Base-by-base conservation (phyloP, 768 basidiomycete species). In the Tephrocybe sp. region DNA sequence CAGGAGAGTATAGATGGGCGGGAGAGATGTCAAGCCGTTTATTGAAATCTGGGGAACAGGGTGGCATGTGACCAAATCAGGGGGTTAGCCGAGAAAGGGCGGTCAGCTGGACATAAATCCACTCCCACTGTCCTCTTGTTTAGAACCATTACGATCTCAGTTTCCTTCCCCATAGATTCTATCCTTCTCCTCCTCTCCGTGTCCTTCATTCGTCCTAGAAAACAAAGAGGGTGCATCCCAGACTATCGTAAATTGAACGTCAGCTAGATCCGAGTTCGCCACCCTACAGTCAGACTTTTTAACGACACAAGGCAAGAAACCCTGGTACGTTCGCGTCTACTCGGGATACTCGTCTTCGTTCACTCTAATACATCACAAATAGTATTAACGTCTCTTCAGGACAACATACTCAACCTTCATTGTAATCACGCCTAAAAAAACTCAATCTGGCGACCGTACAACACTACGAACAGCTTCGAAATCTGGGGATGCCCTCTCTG, bases 401-500 rank as follows among this genome's bases (percentile, higher is more conserved):
- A 60, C 53, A 40, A 49, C 38, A n/a, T 50, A 48, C 44, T 44
- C 37, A 47, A 45, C 43, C 37, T 37, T 43, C 47, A 52, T 50
- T 44, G 34, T 53, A 55, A 51, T 58, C 42, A 55, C 39, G 7
- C 44, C 38, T 31, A 34, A 38, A 53, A 55, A 54, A 37, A 25
- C 24, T 35, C 37, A 60, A 49, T 28, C 58, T 63, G 63, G 63
- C 61, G 48, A 59, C 57, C 34, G 57, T 54, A 35, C 62, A 63
- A 47, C 51, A 57, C 34, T 54, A 52, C 52, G 54, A 58, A 30
- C 55, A 64, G 49, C 54, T 60, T 36, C 57, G 49, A 24, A 58
- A 55, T 45, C 45, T 59, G 27, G 55, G 57, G 34, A 54, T 58
- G 55, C 50, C 62, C 9, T 60, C 64, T 36, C 47, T 77, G 68